Conservation (phyloP, 2,329 filamentous ascomycete genomes). For the Aspergillus versicolor region DNA sequence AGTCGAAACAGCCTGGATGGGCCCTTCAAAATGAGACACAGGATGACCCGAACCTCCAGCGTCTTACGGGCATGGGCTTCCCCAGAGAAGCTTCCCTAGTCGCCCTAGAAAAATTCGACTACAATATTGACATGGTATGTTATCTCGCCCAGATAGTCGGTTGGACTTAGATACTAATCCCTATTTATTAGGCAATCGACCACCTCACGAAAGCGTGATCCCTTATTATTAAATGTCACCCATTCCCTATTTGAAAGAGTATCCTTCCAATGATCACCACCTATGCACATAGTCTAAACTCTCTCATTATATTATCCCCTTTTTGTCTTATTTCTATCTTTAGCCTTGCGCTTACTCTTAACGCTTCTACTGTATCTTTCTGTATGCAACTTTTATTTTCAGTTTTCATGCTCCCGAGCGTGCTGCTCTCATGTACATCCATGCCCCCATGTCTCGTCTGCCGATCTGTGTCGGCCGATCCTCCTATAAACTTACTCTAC, state of each 20-base stretch:
- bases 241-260: background rate
- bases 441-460: background rate
- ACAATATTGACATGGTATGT: constrained; percentile 89
- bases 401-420: background rate
- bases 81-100: constrained; percentile 68
- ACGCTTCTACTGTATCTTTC: constrained; percentile 7
- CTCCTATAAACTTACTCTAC: background rate
- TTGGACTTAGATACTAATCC: background rate
- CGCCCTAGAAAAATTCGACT: constrained; percentile 91
- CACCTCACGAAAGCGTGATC: constrained; percentile 40
- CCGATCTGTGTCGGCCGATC: background rate
- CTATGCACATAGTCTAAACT: constrained; percentile 15
- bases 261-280: background rate
- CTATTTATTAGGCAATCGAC: constrained; percentile 36
- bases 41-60: constrained; percentile 88
- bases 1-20: constrained; percentile 54
- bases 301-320: background rate
- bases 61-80: constrained; percentile 88
- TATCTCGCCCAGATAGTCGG: background rate
- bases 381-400: background rate
- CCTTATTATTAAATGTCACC: background rate
- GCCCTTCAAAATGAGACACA: constrained; percentile 73
- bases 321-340: constrained; percentile 10
- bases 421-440: constrained; percentile 19
- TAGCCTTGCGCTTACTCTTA: constrained; percentile 8